Evolutionary conservation across 169 alveolate genomes (phyloP).

Genomic region (Cryptosporidium ryanae): DNA sequence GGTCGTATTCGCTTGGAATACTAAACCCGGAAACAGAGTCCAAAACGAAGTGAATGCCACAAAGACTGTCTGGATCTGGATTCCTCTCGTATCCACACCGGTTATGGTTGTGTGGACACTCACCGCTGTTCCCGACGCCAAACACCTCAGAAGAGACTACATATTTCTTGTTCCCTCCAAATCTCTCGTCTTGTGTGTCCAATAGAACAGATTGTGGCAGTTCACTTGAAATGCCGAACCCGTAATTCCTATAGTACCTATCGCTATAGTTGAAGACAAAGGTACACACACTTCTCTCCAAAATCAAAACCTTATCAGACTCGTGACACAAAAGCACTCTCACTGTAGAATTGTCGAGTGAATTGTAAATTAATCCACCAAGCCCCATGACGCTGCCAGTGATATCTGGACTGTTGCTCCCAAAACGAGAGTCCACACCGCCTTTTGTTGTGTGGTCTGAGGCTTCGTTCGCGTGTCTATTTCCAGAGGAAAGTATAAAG

Average conservation of each 20-base stretch:
- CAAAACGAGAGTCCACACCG: no score
- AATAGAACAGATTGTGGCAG: slow-evolving; percentile 31
- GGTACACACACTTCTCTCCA: slow-evolving; percentile 88
- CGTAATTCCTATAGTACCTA: slow-evolving; percentile 53
- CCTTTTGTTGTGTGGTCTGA: no score
- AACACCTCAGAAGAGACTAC: background rate
- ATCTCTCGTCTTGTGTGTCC: slow-evolving; percentile 80
- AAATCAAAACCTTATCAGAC: slow-evolving; percentile 88
- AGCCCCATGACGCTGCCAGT: no score
- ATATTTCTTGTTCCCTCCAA: slow-evolving; percentile 78
- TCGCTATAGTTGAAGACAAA: slow-evolving; percentile 91
- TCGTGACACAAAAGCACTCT: slow-evolving; percentile 86
- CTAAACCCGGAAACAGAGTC: background rate
- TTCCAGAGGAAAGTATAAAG: background rate
- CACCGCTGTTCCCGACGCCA: slow-evolving; percentile 18
- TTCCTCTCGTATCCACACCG: background rate
- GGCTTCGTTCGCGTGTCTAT: background rate
- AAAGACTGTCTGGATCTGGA: slow-evolving; percentile 23
- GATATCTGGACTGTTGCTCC: no score
- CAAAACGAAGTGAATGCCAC: background rate
- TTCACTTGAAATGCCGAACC: slow-evolving; percentile 48
- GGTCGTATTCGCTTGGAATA: background rate
- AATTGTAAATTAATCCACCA: no score
- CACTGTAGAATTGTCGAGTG: slow-evolving; percentile 75
- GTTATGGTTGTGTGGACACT: slow-evolving; percentile 70